Conservation (phyloP, 75 land plant species). For the Chamaecyparis obtusa region DNA sequence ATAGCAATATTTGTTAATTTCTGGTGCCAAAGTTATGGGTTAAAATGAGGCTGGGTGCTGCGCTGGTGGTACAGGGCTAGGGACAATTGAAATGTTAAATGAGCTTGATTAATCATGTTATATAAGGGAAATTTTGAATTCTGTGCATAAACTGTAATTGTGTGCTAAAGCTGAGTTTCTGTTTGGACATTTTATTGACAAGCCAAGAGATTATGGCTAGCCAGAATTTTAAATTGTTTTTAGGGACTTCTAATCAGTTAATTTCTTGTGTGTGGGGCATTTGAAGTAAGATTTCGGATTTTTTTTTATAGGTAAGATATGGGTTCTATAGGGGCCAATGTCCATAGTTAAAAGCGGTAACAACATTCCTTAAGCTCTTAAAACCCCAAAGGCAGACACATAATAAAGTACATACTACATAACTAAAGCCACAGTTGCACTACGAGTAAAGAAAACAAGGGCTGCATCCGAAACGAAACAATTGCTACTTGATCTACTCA, state of each 20-base stretch:
- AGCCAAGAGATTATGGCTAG: not conserved
- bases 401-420: no score
- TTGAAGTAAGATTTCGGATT: not conserved
- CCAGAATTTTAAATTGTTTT: not conserved
- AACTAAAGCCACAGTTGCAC: no score
- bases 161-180: not conserved
- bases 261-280: not conserved
- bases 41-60: not conserved
- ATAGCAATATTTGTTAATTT: not conserved
- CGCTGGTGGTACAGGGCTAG: constrained; percentile 1
- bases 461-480: no score
- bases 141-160: not conserved
- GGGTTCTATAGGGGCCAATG: no score
- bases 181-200: not conserved
- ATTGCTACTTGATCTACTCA: no score
- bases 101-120: not conserved
- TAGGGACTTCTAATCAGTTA: not conserved
- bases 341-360: no score
- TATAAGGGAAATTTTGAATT: not conserved
- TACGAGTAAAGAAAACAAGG: no score
- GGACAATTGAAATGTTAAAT: not conserved
- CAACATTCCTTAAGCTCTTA: no score
- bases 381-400: no score
- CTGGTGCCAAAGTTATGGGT: not conserved
- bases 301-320: not conserved